Conservation (phyloP, 768 basidiomycete species). For the Dictyophora rubrovolvata region DNA sequence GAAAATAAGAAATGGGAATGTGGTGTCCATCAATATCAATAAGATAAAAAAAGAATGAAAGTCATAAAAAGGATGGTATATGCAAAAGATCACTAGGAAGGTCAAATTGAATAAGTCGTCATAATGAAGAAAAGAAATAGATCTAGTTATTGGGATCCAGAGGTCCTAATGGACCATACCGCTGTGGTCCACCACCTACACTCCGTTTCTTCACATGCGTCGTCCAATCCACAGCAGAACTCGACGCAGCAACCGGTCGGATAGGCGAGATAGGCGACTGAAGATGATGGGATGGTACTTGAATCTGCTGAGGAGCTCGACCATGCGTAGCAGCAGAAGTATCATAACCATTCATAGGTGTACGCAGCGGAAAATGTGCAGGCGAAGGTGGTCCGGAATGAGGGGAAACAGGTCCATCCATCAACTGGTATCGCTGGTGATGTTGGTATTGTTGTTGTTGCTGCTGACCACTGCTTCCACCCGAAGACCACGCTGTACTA, state of each 20-base stretch:
- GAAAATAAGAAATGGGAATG: not conserved
- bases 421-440: conserved; percentile 51
- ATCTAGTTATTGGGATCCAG: conserved; percentile 33
- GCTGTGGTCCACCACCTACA: conserved; percentile 21
- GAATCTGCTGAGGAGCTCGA: not conserved
- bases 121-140: conserved; percentile 22
- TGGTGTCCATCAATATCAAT: not conserved
- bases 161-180: conserved; percentile 40
- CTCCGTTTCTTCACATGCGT: conserved; percentile 32
- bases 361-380: conserved; percentile 13
- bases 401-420: conserved; percentile 38
- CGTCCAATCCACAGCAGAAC: conserved; percentile 28
- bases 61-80: conserved; percentile 26
- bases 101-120: conserved; percentile 12
- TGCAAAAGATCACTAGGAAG: conserved; percentile 17
- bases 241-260: conserved; percentile 21
- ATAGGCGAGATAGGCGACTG: conserved; percentile 24
- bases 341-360: too few relatives aligned
- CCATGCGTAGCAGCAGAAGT: too few relatives aligned
- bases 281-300: conserved; percentile 12
- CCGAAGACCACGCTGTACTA: not conserved
- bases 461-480: not conserved
- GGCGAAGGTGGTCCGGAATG: conserved; percentile 50
- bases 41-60: conserved; percentile 1
- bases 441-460: conserved; percentile 22